These are phyloP conservation scores for Gryganskiella cystojenkinii DNA, from an alignment of 192 early-diverging fungal species.

Conservation along the genomic window DNA sequence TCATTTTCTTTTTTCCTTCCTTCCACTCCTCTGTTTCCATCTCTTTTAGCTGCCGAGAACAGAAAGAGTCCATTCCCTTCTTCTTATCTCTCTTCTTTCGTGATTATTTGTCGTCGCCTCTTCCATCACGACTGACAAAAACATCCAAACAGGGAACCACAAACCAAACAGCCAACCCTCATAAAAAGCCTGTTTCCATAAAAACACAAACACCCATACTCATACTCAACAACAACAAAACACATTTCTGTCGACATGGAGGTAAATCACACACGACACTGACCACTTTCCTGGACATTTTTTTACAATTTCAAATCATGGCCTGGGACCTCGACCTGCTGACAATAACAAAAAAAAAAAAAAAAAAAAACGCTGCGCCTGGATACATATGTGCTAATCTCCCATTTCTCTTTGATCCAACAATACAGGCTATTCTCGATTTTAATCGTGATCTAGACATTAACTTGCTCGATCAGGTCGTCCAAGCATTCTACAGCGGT, in stretches of 20 bases:
- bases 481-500: constrained; percentile 81
- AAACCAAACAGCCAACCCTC: too few relatives aligned
- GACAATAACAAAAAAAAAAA: background rate
- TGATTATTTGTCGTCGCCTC: too few relatives aligned
- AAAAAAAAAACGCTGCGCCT: background rate
- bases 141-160: too few relatives aligned
- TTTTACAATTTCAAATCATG: background rate
- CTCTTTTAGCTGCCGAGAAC: too few relatives aligned
- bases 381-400: background rate
- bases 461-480: constrained; percentile 88
- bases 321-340: background rate
- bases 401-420: background rate
- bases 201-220: too few relatives aligned
- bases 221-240: too few relatives aligned
- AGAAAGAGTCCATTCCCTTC: too few relatives aligned
- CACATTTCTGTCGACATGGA: too few relatives aligned
- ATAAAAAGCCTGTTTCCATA: too few relatives aligned
- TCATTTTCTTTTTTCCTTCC: background rate
- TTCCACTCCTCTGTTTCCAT: background rate
- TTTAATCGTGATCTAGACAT: constrained; percentile 91
- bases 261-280: background rate
- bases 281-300: background rate
- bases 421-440: constrained; percentile 88
- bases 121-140: background rate
- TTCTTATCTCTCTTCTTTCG: too few relatives aligned